A percentile compares a stretch with the other conserved stretches of the same genome.
phyloP scores from a whole-genome alignment of 495 filamentous ascomycete genomes.

The Talaromyces adpressus region DNA sequence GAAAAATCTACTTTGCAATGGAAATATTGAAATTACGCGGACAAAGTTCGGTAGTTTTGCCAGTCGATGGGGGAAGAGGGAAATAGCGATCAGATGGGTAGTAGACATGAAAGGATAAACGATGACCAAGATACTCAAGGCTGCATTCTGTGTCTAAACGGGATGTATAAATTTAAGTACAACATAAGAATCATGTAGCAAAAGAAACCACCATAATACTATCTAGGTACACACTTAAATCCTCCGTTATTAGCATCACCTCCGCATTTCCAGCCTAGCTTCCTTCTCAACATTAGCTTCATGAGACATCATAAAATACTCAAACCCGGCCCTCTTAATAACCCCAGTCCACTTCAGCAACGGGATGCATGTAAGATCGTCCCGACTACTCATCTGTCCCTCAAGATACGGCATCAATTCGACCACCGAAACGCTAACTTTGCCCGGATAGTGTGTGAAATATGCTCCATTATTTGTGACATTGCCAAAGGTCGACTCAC shows the following conservation, averaged over 20 bases:
- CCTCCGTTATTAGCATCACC: background rate
- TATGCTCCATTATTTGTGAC: background rate
- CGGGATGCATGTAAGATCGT: background rate
- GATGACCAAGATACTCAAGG: too few species aligned
- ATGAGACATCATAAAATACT: background rate
- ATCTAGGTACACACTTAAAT: too few species aligned
- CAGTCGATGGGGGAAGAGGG: too few species aligned
- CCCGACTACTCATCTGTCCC: background rate
- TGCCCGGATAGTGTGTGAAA: background rate
- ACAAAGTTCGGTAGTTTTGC: too few species aligned
- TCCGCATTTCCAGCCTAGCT: background rate
- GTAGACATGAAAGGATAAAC: too few species aligned
- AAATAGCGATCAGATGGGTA: too few species aligned
- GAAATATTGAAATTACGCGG: too few species aligned
- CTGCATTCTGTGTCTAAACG: too few species aligned
- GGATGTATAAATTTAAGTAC: too few species aligned
- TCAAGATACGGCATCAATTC: background rate
- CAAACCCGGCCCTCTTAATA: background rate
- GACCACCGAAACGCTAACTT: background rate
- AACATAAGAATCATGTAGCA: too few species aligned
- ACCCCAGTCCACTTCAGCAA: background rate
- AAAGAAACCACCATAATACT: too few species aligned
- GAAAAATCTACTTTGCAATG: too few species aligned
- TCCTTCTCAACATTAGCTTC: background rate
- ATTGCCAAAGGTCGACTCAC: background rate